Conservation (phyloP, 169 alveolate genomes). For the Plasmodium berghei region DNA sequence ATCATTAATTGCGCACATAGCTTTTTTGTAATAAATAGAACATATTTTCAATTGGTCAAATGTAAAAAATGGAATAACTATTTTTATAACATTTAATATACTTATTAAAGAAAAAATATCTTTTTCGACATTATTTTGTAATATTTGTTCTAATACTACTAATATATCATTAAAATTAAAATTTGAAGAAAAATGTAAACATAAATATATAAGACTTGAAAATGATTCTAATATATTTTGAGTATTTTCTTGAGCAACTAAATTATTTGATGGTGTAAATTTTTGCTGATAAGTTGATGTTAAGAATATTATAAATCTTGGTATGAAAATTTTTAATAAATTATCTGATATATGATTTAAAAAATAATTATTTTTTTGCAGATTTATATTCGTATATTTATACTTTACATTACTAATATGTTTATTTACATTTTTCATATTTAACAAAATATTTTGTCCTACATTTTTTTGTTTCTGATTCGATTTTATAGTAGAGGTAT, state of each 20-base stretch:
- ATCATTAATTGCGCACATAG: constrained; percentile 8
- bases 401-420: constrained; percentile 11
- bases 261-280: constrained; percentile 10
- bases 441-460: not conserved
- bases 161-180: constrained; percentile 47
- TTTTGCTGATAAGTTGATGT: constrained; percentile 23
- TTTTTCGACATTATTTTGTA: constrained; percentile 54
- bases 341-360: constrained; percentile 54
- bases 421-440: not conserved
- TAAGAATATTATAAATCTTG: constrained; percentile 41
- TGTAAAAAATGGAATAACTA: constrained; percentile 57
- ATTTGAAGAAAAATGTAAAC: constrained; percentile 37
- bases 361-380: constrained; percentile 60
- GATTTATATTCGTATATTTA: constrained; percentile 56
- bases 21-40: constrained; percentile 29
- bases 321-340: constrained; percentile 58
- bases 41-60: constrained; percentile 38
- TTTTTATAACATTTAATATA: constrained; percentile 40
- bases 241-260: constrained; percentile 9
- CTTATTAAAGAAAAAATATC: constrained; percentile 58
- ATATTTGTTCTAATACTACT: constrained; percentile 31
- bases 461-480: not conserved
- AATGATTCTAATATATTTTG: constrained; percentile 17
- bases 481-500: constrained; percentile 40
- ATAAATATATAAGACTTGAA: constrained; percentile 38